A percentile compares a stretch with the other conserved stretches of the same genome.
These are phyloP conservation scores for Spathaspora sp. DNA, from an alignment of 805 yeast genomes.

Conservation along the genomic window DNA sequence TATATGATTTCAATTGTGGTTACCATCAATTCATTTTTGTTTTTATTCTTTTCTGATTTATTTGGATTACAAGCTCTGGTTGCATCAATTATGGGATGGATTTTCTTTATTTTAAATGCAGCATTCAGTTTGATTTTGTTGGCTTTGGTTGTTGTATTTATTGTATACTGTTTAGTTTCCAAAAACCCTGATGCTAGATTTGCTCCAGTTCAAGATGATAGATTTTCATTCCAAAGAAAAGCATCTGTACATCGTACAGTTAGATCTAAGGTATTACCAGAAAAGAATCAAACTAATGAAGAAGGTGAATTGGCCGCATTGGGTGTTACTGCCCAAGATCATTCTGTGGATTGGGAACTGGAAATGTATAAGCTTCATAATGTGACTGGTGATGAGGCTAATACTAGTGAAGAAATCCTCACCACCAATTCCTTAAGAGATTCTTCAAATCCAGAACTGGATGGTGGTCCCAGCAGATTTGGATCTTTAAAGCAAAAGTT, in stretches of 20 bases:
- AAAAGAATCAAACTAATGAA: constrained; percentile 11
- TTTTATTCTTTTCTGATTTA: constrained; percentile 79
- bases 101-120: constrained; percentile 85
- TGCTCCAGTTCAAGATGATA: constrained; percentile 86
- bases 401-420: background rate
- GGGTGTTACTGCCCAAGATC: constrained; percentile 81
- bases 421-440: background rate
- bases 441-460: background rate
- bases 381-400: constrained; percentile 8
- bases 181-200: constrained; percentile 88
- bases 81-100: constrained; percentile 85
- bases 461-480: background rate
- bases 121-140: constrained; percentile 77
- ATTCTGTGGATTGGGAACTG: constrained; percentile 68
- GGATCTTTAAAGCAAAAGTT: constrained; percentile 1
- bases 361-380: constrained; percentile 53
- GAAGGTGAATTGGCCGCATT: constrained; percentile 62
- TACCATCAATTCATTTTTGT: constrained; percentile 77
- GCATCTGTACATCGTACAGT: constrained; percentile 24
- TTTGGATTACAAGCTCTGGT: constrained; percentile 80
- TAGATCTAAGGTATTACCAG: background rate
- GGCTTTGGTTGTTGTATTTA: constrained; percentile 64
- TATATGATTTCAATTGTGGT: constrained; percentile 70
- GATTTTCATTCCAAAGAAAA: constrained; percentile 77
- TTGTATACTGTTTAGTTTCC: constrained; percentile 59